Evolutionary conservation across 2,329 filamentous ascomycete genomes (phyloP).

Genomic region (Pseudogymnoascus sp.): DNA sequence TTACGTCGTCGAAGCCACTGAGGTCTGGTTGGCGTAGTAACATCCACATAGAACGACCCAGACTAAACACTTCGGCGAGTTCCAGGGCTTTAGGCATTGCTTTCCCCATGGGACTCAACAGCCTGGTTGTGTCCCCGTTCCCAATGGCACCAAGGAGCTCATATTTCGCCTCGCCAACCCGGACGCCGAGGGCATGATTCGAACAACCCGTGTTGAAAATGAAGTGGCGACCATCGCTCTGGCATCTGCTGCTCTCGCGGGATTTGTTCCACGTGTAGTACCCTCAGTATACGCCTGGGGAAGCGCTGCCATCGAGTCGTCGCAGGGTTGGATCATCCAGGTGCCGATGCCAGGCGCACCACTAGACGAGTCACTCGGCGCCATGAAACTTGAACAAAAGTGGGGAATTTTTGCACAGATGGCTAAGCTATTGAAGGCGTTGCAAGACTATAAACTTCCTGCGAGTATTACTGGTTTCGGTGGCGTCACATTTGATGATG

Average conservation of each 20-base stretch:
- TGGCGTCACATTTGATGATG: slow-evolving; percentile 28
- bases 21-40: neutral
- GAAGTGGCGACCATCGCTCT: slow-evolving; percentile 29
- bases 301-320: slow-evolving; percentile 17
- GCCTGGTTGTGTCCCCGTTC: slow-evolving; percentile 25
- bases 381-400: slow-evolving; percentile 23
- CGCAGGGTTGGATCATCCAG: slow-evolving; percentile 28
- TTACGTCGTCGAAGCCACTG: neutral
- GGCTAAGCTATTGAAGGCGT: slow-evolving; percentile 25
- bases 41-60: neutral
- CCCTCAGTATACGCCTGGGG: slow-evolving; percentile 28
- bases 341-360: slow-evolving; percentile 27
- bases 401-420: slow-evolving; percentile 27
- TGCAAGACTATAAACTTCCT: slow-evolving; percentile 29
- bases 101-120: slow-evolving; percentile 7
- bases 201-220: slow-evolving; percentile 26
- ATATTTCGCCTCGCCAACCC: slow-evolving; percentile 31
- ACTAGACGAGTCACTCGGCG: slow-evolving; percentile 20
- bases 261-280: slow-evolving; percentile 25
- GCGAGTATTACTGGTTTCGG: slow-evolving; percentile 27
- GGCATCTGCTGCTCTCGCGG: slow-evolving; percentile 23
- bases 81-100: neutral
- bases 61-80: neutral
- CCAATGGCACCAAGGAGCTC: slow-evolving; percentile 22
- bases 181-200: slow-evolving; percentile 26